Evolutionary conservation across 352 stramenopile species (phyloP).

Genomic region (Phytophthora macrochlamydospora): DNA sequence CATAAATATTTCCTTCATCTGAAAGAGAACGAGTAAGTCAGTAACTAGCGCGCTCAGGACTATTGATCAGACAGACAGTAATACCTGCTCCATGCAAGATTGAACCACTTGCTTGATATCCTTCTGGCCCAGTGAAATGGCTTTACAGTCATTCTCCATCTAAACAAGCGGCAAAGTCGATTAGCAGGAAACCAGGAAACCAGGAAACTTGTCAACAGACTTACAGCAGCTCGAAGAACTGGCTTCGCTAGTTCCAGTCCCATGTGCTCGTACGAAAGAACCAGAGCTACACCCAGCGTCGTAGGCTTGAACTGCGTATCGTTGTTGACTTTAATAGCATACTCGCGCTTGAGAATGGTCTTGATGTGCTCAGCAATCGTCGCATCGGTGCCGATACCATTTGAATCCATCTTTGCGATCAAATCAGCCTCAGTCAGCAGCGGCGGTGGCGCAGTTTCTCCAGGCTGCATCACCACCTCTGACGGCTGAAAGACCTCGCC

Average conservation of each 20-base stretch:
- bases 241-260: slow-evolving; percentile 97
- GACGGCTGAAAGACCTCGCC: slow-evolving; percentile 82
- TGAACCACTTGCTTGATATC: slow-evolving; percentile 75
- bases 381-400: slow-evolving; percentile 95
- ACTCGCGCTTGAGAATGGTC: slow-evolving; percentile 98
- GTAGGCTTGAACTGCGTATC: slow-evolving; percentile 95
- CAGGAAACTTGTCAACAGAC: slow-evolving; percentile 6
- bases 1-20: slow-evolving; percentile 85
- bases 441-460: slow-evolving; percentile 84
- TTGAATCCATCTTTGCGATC: slow-evolving; percentile 94
- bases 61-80: not conserved
- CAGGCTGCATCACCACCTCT: slow-evolving; percentile 65
- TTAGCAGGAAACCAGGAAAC: too few species aligned
- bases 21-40: slow-evolving; percentile 7
- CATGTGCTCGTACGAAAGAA: slow-evolving; percentile 94
- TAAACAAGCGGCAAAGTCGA: slow-evolving; percentile 23
- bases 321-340: slow-evolving; percentile 95
- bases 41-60: slow-evolving; percentile 18
- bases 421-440: slow-evolving; percentile 93
- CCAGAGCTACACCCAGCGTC: slow-evolving; percentile 86
- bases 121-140: slow-evolving; percentile 82
- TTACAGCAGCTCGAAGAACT: slow-evolving; percentile 88
- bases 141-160: slow-evolving; percentile 94
- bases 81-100: slow-evolving; percentile 90
- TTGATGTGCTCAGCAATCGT: slow-evolving; percentile 99